Evolutionary conservation across 208 protist genomes (phyloP), one percentile per base, ranked within the genome.

Genomic region (Angomonas ambiguus): DNA sequence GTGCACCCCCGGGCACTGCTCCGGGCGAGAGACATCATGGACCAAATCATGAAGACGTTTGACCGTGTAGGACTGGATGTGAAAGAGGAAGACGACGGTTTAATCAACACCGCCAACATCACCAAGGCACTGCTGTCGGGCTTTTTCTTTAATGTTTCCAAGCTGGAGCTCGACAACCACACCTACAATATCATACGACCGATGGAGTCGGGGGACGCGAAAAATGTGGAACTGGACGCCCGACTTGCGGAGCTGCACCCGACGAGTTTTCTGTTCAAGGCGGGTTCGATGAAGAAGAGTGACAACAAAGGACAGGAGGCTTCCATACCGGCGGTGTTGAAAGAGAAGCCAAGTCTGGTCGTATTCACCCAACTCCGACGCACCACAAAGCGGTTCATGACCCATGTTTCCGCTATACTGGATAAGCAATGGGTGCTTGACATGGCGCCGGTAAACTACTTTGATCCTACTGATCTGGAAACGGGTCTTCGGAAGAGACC

Each of bases 141-240:
- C 8, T 97, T 91, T 69, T 97, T 95, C 62, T 92, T 92, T 75
- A 97, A 97, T 63, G 88, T 95, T 4, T 76, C 92, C 16, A 80
- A 79, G 53, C 65, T 97, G n/a, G 79, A 86, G 67, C 62, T 79
- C 45, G 88, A 96, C 71, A 77, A 82, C 62, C 73, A 77, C 24
- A 85, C 77, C 24, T 96, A 94, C 67, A 22, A 51, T 0, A 65
- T 93, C n/a, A 80, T 94, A 18, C 88, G 85, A 24, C 86, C 91
- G 0, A 79, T 96, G 66, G 93, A 63, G 77, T 74, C 22, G 74
- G 77, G 30, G 22, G 48, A 55, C 8, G 42, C 76, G 2, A 35
- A 72, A 28, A 61, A 10, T 27, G 34, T 16, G 42, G 70, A 66
- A 24, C 64, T 66, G 5, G 81, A 82, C 41, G 33, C 62, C 0